These are phyloP conservation scores for Malbranchea cinnamomea DNA, from an alignment of 2,329 filamentous ascomycete species.

Conservation along the genomic window DNA sequence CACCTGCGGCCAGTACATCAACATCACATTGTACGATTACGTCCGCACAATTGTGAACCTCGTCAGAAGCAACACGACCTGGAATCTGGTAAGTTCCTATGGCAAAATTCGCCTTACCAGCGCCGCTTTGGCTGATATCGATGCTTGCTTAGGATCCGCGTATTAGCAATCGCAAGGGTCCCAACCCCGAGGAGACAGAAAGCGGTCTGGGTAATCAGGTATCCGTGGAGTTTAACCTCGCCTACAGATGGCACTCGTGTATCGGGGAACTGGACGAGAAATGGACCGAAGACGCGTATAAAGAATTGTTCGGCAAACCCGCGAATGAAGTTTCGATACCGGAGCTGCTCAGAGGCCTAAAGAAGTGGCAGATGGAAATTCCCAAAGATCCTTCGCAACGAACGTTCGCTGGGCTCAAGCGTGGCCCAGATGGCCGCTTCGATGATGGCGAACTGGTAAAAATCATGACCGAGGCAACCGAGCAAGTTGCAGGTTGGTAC, in stretches of 20 bases:
- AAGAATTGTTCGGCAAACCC: constrained; percentile 12
- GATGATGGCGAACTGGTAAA: constrained; percentile 54
- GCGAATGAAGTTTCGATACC: constrained; percentile 10
- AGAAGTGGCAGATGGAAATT: constrained; percentile 41
- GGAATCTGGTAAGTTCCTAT: constrained; percentile 19
- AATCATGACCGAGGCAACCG: constrained; percentile 48
- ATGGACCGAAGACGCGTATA: constrained; percentile 54
- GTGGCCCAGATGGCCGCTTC: constrained; percentile 47
- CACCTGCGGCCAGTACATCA: constrained; percentile 19
- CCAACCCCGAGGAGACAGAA: constrained; percentile 16
- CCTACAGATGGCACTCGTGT: constrained; percentile 47
- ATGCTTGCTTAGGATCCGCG: constrained; percentile 24
- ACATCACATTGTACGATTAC: constrained; percentile 22
- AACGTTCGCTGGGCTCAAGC: constrained; percentile 45
- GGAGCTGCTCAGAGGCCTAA: constrained; percentile 34
- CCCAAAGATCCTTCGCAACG: constrained; percentile 47
- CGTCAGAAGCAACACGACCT: constrained; percentile 28
- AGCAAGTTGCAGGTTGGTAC: constrained; percentile 53
- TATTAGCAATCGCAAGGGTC: constrained; percentile 16
- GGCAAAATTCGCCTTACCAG: neutral
- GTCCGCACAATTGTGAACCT: constrained; percentile 19
- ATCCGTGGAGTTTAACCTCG: constrained; percentile 38
- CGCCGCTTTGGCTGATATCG: constrained; percentile 1
- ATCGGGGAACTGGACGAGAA: constrained; percentile 53
- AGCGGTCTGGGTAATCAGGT: constrained; percentile 37